Base-by-base conservation (phyloP, 2,329 filamentous ascomycete genomes). In the Xylariomycetidae sp. region DNA sequence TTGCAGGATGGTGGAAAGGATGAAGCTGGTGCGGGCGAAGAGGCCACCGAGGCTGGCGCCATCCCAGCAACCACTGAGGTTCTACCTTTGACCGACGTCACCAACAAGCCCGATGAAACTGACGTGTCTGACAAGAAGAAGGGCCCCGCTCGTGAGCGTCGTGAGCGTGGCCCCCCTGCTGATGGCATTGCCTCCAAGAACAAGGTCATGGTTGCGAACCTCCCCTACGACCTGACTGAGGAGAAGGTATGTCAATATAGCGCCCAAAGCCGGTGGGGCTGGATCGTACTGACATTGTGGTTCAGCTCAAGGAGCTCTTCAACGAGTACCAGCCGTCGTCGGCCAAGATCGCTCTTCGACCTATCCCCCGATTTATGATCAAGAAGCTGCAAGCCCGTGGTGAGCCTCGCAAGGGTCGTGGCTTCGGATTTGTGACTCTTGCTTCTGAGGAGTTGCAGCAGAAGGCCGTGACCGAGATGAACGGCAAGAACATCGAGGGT, bases 141-240 rank as follows among this genome's bases (percentile, higher is more conserved):
- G 53, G 74, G 73, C 43, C 63, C 67, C 53, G 67, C 69, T 54
- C 74, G 74, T 56, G 74, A 80, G 69, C 73, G 76, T 54, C 74
- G 78, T 52, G 76, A 96, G 79, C 89, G 92, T 64, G 92, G 92
- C 45, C 92, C 92, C 48, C 92, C 92, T 41, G 90, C 94, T 66
- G 90, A 98, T 62, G 92, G 92, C 52, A 87, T 98, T 58, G 84
- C 92, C 49, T 97, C 90, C 67, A 96, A 96, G 83, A 97, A 86
- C 67, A 98, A 98, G 85, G 88, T 98, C 69, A 98, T 98, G 92
- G 92, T 98, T 58, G 92, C 92, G 59, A 98, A 98, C 75, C 80
- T 98, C 45, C 92, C 92, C 33, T 98, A 98, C 61, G 90, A 98
- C 70, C 78, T 97, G 64, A 90, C 84, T 55, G 92, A 98, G 73